Conservation (phyloP, 1,284 basidiomycete species). For the Cystobasidium sp. region DNA sequence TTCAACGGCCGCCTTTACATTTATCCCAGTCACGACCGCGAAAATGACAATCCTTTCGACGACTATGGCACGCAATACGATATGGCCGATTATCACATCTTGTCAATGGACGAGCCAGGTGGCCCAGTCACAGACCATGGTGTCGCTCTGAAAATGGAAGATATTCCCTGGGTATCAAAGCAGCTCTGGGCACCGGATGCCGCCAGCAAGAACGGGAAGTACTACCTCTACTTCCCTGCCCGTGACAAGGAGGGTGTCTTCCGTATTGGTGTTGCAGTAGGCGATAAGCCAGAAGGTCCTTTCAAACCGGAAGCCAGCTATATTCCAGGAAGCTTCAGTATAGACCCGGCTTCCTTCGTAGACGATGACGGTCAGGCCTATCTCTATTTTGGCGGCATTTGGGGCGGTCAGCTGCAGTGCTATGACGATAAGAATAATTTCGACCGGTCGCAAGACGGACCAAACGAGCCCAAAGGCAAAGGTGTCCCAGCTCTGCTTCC, state of each 20-base stretch:
- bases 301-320: conserved; percentile 52
- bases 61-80: conserved; percentile 56
- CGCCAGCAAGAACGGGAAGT: conserved; percentile 51
- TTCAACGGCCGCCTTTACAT: conserved; percentile 54
- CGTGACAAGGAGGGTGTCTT: conserved; percentile 54
- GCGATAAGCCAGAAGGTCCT: conserved; percentile 53
- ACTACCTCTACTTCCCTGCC: conserved; percentile 56
- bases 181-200: conserved; percentile 56
- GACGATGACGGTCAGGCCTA: conserved; percentile 54
- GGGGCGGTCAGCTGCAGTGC: conserved; percentile 56
- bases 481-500: conserved; percentile 49
- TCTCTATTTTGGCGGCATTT: conserved; percentile 55
- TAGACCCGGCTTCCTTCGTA: conserved; percentile 55
- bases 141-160: conserved; percentile 50
- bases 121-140: conserved; percentile 54
- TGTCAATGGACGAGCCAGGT: conserved; percentile 52
- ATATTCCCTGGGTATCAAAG: conserved; percentile 54
- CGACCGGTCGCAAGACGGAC: conserved; percentile 47
- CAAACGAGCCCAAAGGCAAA: conserved; percentile 51
- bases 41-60: conserved; percentile 54
- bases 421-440: conserved; percentile 49
- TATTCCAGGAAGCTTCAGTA: conserved; percentile 53
- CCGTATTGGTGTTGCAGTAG: conserved; percentile 53
- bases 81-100: conserved; percentile 56
- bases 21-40: conserved; percentile 55